Conservation (phyloP, 2,329 filamentous ascomycete species). For the Neurospora sp. region DNA sequence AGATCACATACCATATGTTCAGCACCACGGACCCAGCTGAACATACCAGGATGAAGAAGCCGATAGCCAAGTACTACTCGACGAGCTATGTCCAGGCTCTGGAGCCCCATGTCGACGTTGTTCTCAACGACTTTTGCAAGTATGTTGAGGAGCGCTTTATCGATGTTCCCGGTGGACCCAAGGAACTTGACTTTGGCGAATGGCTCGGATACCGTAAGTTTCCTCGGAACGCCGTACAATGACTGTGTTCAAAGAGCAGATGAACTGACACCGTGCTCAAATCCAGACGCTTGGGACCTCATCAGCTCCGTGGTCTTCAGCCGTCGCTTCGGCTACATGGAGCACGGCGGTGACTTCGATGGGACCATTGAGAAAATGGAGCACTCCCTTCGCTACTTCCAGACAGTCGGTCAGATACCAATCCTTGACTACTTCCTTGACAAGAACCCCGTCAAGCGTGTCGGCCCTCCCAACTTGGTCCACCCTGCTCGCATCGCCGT, state of each 20-base stretch:
- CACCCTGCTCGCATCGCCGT: constrained; percentile 21
- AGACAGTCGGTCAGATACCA: constrained; percentile 14
- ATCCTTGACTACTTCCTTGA: constrained; percentile 26
- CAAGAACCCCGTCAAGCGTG: constrained; percentile 28
- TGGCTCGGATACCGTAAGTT: constrained; percentile 31
- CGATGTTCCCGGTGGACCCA: constrained; percentile 7
- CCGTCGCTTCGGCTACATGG: constrained; percentile 51
- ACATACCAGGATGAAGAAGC: constrained; percentile 27
- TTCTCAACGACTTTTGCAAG: constrained; percentile 21
- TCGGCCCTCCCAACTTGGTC: constrained; percentile 25
- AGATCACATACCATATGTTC: constrained; percentile 29
- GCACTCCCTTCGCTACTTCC: constrained; percentile 15
- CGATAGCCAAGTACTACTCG: constrained; percentile 28
- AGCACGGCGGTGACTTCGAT: constrained; percentile 51
- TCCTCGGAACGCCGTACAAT: neutral
- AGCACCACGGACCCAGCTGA: constrained; percentile 23
- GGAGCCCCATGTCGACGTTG: constrained; percentile 24
- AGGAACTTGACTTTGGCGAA: constrained; percentile 27
- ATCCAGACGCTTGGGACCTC: constrained; percentile 28
- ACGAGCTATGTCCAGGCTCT: constrained; percentile 18
- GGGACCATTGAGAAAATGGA: constrained; percentile 36
- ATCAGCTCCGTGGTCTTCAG: constrained; percentile 45
- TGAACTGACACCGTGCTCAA: neutral
- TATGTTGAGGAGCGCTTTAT: constrained; percentile 23
- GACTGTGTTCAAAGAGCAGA: neutral